Conservation (phyloP, 805 yeast genomes). For the Lipomyces sp. region DNA sequence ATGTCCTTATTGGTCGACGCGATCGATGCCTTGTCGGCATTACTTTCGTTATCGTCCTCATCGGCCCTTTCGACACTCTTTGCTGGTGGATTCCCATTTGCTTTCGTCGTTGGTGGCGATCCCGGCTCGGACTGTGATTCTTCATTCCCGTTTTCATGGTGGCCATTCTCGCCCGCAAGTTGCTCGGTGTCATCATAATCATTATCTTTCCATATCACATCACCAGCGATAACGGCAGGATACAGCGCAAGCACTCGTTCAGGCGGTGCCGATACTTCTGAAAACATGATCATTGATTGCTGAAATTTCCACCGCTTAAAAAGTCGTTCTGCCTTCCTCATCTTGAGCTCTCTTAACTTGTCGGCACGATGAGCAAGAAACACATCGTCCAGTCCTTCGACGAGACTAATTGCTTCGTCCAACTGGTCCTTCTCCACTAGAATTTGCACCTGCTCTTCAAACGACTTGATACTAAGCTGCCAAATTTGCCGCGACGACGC, state of each 20-base stretch:
- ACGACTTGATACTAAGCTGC: conserved; percentile 43
- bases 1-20: conserved; percentile 19
- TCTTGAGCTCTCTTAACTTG: conserved; percentile 52
- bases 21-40: conserved; percentile 18
- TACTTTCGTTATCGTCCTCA: neutral
- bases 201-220: neutral
- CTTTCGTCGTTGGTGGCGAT: neutral
- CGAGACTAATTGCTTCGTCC: conserved; percentile 54
- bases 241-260: conserved; percentile 54
- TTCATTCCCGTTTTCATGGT: neutral
- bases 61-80: too few species aligned
- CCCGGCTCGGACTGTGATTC: neutral
- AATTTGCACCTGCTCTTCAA: conserved; percentile 45
- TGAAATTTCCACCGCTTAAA: conserved; percentile 44
- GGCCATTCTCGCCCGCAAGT: neutral
- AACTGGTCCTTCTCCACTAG: conserved; percentile 44
- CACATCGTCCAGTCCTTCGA: conserved; percentile 45
- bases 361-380: conserved; percentile 44
- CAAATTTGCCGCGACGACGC: conserved; percentile 43
- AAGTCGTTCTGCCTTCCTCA: conserved; percentile 49
- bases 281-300: conserved; percentile 53
- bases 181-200: conserved; percentile 1
- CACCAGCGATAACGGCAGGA: conserved; percentile 49
- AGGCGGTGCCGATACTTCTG: conserved; percentile 65
- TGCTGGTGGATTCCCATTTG: neutral